A percentile compares a stretch with the other conserved stretches of the same genome.
phyloP scores from a whole-genome alignment of 352 stramenopile genomes.

The Globisporangium alternatum region DNA sequence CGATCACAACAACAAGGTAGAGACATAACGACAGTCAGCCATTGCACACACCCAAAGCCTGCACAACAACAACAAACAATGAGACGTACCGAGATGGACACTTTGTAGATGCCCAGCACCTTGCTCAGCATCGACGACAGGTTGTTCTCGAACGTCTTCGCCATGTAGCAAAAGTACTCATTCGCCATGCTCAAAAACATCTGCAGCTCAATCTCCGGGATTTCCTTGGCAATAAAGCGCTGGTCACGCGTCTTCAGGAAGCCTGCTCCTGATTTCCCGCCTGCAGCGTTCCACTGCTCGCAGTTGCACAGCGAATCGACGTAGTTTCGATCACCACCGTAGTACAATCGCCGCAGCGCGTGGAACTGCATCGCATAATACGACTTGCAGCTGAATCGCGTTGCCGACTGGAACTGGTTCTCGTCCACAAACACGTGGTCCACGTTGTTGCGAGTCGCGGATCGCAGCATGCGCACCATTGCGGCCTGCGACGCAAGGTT shows the following conservation, averaged over 20 bases:
- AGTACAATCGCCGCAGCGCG: constrained; percentile 77
- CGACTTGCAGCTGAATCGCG: constrained; percentile 85
- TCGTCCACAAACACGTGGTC: constrained; percentile 86
- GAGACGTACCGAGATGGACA: constrained; percentile 55
- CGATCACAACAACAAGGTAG: not conserved
- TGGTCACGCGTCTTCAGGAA: constrained; percentile 88
- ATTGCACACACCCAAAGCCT: not conserved
- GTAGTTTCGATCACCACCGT: constrained; percentile 82
- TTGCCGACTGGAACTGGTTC: constrained; percentile 77
- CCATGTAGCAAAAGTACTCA: constrained; percentile 89
- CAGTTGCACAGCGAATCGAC: constrained; percentile 86
- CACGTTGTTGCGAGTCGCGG: constrained; percentile 71
- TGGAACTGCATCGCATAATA: constrained; percentile 91
- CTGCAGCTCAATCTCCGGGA: constrained; percentile 82
- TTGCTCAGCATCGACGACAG: constrained; percentile 87
- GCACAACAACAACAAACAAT: not conserved
- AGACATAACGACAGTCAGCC: not conserved
- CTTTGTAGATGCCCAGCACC: constrained; percentile 85
- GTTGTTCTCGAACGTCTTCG: constrained; percentile 84
- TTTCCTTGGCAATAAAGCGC: constrained; percentile 85
- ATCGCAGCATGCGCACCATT: constrained; percentile 71
- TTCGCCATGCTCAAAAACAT: constrained; percentile 90
- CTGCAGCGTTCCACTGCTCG: constrained; percentile 81
- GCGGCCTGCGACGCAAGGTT: constrained; percentile 16
- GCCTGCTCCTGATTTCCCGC: constrained; percentile 82